Base-by-base conservation (phyloP, 768 basidiomycete species). In the Kwoniella europaea region DNA sequence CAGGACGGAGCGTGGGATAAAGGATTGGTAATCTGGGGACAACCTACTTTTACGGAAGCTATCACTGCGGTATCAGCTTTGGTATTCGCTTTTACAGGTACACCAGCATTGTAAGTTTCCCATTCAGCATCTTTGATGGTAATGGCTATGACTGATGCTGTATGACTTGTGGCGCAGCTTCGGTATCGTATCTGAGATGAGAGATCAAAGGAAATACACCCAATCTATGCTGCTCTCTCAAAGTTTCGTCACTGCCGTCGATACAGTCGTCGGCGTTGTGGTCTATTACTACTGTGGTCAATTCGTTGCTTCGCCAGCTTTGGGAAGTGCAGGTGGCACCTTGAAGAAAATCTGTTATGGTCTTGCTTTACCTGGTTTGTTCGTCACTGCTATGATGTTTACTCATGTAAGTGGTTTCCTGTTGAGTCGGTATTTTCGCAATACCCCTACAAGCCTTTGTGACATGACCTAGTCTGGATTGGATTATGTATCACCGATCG, bases 141-240 rank as follows among this genome's bases (percentile, higher is more conserved):
- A 63, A 71, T 65, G 55, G 67, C 79, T 63, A 68, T 78, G 27
- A 76, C 78, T 16, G 83, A 84, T 54, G 66, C 78, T 4, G 65
- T 82, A 60, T 63, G 71, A 58, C 61, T 71, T 18, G 71, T 35
- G 62, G 66, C 12, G 6, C 43, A 71, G 60, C 46, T 65, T 75
- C 66, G 55, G 53, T 29, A 70, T 83, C 58, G 75, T 79, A 43
- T 79, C 82, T 22, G 85, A 85, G 71, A 84, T 85, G 84, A 68
- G 75, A 35, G 66, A 79, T 62, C 82, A 78, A 13, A 73, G 73
- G 42, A 74, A 82, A 59, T 84, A 79, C 77, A 81, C 75, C 59
- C 76, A 76, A 63, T 67, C 79, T 10, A 71, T 84, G 60, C 60
- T 79, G 52, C 56, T 72, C 10, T 79, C 74, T 44, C 78, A 81